Evolutionary conservation across 2,329 filamentous ascomycete genomes (phyloP).

Genomic region (Colletotrichum viniferum): DNA sequence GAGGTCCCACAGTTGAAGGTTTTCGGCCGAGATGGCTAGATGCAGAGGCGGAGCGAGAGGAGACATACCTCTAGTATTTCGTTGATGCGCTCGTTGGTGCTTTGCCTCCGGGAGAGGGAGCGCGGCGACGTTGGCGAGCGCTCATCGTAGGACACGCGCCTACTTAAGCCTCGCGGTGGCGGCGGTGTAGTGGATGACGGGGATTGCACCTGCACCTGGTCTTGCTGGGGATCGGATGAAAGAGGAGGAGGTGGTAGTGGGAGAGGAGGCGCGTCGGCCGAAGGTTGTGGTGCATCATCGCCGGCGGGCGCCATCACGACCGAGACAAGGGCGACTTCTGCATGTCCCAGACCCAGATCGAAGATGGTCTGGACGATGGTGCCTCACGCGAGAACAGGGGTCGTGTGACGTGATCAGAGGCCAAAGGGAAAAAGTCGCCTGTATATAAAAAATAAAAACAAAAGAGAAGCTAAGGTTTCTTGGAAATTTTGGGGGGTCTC

Average conservation of each 20-base stretch:
- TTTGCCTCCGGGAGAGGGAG: conserved; percentile 13
- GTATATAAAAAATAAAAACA: neutral
- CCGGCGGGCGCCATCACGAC: conserved; percentile 13
- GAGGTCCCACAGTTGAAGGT: neutral
- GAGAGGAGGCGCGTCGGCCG: neutral
- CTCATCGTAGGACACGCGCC: conserved; percentile 14
- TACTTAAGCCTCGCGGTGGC: conserved; percentile 9
- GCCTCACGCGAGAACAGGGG: conserved; percentile 18
- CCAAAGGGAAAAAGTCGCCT: neutral
- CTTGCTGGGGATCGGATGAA: conserved; percentile 1
- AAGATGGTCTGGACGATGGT: neutral
- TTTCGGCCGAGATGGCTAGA: neutral
- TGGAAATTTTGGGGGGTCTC: neutral
- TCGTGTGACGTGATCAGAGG: conserved; percentile 30
- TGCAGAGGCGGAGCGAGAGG: neutral
- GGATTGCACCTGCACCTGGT: neutral
- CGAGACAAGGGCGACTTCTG: neutral
- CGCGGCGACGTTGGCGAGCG: neutral
- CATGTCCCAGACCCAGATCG: neutral
- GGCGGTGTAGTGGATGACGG: neutral
- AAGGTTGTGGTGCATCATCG: conserved; percentile 5
- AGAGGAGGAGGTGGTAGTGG: neutral
- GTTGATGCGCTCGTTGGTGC: conserved; percentile 45
- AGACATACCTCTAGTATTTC: conserved; percentile 49
- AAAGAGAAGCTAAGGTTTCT: neutral